phyloP scores from a whole-genome alignment of 257 asterid genomes.

The Anisodus acutangulus region DNA sequence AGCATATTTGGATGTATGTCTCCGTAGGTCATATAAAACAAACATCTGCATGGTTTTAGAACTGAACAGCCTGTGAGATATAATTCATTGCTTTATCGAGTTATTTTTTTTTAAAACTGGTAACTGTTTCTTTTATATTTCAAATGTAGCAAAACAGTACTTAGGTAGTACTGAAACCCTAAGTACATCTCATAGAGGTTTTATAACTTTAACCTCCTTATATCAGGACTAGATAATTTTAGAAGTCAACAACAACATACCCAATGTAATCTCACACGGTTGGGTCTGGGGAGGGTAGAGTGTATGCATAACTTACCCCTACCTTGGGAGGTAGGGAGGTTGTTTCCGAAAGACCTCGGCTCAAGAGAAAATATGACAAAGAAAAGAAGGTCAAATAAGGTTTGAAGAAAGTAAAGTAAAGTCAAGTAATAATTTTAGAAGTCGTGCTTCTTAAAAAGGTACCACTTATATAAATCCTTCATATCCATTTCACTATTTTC shows the following conservation, averaged over 20 bases:
- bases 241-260: not conserved
- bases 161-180: too few relatives aligned
- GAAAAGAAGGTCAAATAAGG: too few relatives aligned
- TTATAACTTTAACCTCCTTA: slow-evolving; percentile 11
- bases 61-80: not conserved
- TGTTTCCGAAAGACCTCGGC: too few relatives aligned
- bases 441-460: not conserved
- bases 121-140: too few relatives aligned
- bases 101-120: not conserved
- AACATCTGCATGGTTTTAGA: not conserved
- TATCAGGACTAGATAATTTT: slow-evolving; percentile 10
- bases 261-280: too few relatives aligned
- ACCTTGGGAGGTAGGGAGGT: too few relatives aligned
- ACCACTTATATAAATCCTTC: not conserved
- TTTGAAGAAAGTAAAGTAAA: too few relatives aligned
- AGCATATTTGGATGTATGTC: slow-evolving; percentile 18
- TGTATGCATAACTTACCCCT: too few relatives aligned
- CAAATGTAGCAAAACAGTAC: too few relatives aligned
- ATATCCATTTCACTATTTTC: slow-evolving; percentile 12
- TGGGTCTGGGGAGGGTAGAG: too few relatives aligned
- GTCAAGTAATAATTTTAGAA: not conserved
- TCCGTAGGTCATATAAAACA: slow-evolving; percentile 8
- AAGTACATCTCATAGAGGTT: not conserved
- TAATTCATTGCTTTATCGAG: slow-evolving; percentile 19
- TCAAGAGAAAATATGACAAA: too few relatives aligned